These are phyloP conservation scores for Blepharisma japonicum DNA, from an alignment of 73 alveolate species.

Conservation along the genomic window DNA sequence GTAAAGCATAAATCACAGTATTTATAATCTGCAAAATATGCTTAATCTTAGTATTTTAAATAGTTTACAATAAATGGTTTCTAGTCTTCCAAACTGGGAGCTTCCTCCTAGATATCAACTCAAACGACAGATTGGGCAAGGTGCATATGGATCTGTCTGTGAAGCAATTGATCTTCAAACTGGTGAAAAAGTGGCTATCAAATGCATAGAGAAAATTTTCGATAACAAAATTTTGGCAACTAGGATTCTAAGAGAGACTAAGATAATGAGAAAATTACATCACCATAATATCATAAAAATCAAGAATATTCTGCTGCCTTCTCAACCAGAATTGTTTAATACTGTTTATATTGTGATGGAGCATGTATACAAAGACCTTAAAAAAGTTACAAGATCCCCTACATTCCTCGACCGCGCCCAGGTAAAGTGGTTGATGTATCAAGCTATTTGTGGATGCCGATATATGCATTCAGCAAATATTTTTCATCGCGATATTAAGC, in stretches of 20 bases:
- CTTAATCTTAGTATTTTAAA: no score
- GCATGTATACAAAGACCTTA: slow-evolving; percentile 68
- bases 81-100: slow-evolving; percentile 48
- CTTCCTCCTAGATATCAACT: slow-evolving; percentile 78
- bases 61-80: neutral
- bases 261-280: slow-evolving; percentile 60
- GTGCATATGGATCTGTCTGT: slow-evolving; percentile 90
- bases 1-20: no score
- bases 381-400: slow-evolving; percentile 73
- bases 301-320: slow-evolving; percentile 60
- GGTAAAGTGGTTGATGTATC: slow-evolving; percentile 73
- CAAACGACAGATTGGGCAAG: slow-evolving; percentile 77
- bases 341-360: slow-evolving; percentile 77
- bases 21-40: no score
- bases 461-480: slow-evolving; percentile 87
- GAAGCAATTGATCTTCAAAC: slow-evolving; percentile 82
- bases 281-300: slow-evolving; percentile 66
- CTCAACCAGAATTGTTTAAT: slow-evolving; percentile 55
- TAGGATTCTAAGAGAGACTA: slow-evolving; percentile 77
- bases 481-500: slow-evolving; percentile 91
- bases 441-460: slow-evolving; percentile 75
- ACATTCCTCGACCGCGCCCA: slow-evolving; percentile 63
- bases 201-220: slow-evolving; percentile 15
- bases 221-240: slow-evolving; percentile 78
- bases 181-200: slow-evolving; percentile 72